phyloP scores from a whole-genome alignment of 2,329 filamentous ascomycete species.

The Aspergillus udagawae region DNA sequence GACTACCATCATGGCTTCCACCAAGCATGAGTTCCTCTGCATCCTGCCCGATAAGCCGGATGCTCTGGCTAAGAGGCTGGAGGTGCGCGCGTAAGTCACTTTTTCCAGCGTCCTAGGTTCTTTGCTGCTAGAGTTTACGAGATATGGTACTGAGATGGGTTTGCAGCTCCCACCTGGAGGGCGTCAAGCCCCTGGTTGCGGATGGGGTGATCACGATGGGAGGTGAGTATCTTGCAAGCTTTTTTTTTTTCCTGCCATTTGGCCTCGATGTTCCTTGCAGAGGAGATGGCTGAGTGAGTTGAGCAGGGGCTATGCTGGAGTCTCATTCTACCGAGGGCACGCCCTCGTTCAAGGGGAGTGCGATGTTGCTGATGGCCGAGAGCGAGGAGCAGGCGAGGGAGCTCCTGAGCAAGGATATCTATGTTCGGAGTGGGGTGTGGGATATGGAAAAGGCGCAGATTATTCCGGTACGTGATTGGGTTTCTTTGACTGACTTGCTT shows the following conservation, averaged over 20 bases:
- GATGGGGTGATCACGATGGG: slow-evolving; percentile 61
- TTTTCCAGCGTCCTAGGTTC: neutral
- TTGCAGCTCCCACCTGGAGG: slow-evolving; percentile 52
- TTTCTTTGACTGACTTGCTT: neutral
- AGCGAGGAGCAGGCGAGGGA: slow-evolving; percentile 67
- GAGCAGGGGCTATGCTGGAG: slow-evolving; percentile 62
- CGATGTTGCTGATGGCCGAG: slow-evolving; percentile 63
- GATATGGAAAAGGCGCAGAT: slow-evolving; percentile 63
- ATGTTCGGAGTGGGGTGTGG: slow-evolving; percentile 71
- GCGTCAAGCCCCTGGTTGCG: slow-evolving; percentile 51
- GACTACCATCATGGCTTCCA: slow-evolving; percentile 11
- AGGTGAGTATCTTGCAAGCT: slow-evolving; percentile 43
- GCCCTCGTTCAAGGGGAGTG: slow-evolving; percentile 68
- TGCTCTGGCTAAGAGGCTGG: slow-evolving; percentile 57
- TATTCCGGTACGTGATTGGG: slow-evolving; percentile 30
- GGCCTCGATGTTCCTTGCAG: neutral
- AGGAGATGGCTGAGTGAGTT: neutral
- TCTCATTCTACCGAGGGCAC: slow-evolving; percentile 60
- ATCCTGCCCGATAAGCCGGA: slow-evolving; percentile 65
- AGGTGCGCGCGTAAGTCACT: slow-evolving; percentile 34
- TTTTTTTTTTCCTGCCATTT: slow-evolving; percentile 1
- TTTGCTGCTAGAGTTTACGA: neutral
- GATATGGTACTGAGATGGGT: neutral
- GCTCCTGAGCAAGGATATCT: slow-evolving; percentile 67
- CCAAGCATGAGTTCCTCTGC: slow-evolving; percentile 63